Percentiles rank a stretch among this genome's conserved stretches.
Conservation (phyloP, 2,329 filamentous ascomycete species). For the Talaromyces marneffei region DNA sequence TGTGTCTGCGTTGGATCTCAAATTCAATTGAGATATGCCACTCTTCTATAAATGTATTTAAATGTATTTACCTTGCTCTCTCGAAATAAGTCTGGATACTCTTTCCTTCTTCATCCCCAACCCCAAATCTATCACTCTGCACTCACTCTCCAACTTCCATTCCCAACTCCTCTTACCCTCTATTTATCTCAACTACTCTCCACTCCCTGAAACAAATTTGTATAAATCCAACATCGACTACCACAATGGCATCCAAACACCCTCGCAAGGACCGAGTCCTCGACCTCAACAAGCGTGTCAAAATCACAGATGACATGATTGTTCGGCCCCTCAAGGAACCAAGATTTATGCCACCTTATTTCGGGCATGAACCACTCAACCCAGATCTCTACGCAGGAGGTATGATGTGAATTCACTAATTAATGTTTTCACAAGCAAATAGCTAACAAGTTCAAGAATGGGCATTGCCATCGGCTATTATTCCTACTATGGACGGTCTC, state of each 20-base stretch:
- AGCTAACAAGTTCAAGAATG: not conserved
- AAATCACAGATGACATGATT: slow-evolving; percentile 9
- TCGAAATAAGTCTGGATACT: not conserved
- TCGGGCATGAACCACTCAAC: slow-evolving; percentile 2
- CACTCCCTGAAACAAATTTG: not conserved
- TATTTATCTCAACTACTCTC: not conserved
- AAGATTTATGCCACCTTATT: slow-evolving; percentile 8
- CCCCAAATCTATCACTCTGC: not conserved
- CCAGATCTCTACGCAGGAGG: slow-evolving; percentile 7
- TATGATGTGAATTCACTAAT: not conserved
- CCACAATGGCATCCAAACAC: not conserved
- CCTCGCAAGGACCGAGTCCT: not conserved
- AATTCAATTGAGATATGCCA: too few relatives aligned
- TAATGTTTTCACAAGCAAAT: not conserved
- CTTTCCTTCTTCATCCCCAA: not conserved
- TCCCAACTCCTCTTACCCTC: not conserved
- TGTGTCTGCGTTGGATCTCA: not conserved
- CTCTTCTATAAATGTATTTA: not conserved
- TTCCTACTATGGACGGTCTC: not conserved
- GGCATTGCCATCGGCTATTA: not conserved
- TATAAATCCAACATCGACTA: not conserved
- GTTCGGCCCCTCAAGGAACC: not conserved
- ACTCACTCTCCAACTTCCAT: not conserved
- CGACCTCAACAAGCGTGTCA: slow-evolving; percentile 7
- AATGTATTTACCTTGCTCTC: too few relatives aligned